Conservation (phyloP, 306 rosid species). For the Dalbergia oliveri region DNA sequence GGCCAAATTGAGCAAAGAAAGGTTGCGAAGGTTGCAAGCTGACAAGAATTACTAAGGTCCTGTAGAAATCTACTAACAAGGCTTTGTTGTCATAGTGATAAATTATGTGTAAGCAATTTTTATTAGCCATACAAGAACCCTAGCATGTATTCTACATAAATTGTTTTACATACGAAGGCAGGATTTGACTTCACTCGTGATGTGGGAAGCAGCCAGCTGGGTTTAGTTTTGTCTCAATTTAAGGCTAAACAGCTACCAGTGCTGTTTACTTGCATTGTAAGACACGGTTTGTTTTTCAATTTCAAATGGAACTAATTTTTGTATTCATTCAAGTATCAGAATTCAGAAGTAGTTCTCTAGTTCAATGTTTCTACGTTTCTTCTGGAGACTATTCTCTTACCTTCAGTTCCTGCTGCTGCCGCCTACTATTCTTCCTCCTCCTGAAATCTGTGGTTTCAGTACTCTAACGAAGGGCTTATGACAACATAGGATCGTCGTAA, state of each 20-base stretch:
- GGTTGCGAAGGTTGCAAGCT: constrained; percentile 85
- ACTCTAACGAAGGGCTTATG: no score
- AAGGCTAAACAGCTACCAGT: neutral
- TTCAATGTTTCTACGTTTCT: neutral
- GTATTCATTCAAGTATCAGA: neutral
- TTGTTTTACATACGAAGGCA: constrained; percentile 32
- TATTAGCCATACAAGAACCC: constrained; percentile 35
- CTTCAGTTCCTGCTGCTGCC: no score
- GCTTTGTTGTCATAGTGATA: constrained; percentile 35
- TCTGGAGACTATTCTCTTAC: no score
- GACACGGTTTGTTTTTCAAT: constrained; percentile 19
- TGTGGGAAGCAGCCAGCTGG: neutral
- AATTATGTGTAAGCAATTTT: constrained; percentile 25
- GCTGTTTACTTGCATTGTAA: constrained; percentile 16
- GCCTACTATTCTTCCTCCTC: no score
- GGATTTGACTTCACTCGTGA: constrained; percentile 20
- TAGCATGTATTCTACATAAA: constrained; percentile 32
- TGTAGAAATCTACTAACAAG: constrained; percentile 49
- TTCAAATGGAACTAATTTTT: neutral
- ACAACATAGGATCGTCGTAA: neutral
- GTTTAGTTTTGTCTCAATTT: neutral
- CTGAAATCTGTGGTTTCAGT: no score
- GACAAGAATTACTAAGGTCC: constrained; percentile 44
- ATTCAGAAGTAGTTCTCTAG: neutral
- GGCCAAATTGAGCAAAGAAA: constrained; percentile 90